Percentiles rank a stretch among this genome's conserved stretches.
phyloP scores from a whole-genome alignment of 139 green algal genomes.

The Coelastrella sp. region DNA sequence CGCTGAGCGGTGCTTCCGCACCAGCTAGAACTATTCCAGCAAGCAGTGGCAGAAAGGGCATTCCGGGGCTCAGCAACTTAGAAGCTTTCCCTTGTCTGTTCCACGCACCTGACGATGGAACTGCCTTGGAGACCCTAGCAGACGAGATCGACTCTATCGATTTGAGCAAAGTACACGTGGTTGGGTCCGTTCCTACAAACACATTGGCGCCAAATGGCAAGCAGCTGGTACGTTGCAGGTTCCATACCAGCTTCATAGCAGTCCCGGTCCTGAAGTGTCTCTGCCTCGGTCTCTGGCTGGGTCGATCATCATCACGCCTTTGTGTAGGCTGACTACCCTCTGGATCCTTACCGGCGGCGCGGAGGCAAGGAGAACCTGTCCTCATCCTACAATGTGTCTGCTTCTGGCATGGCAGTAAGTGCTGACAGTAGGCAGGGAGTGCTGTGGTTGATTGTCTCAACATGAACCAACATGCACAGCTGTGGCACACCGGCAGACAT shows the following conservation, averaged over 20 bases:
- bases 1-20: constrained; percentile 42
- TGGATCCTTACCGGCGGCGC: constrained; percentile 75
- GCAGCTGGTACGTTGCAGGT: constrained; percentile 44
- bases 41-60: neutral
- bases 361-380: constrained; percentile 71
- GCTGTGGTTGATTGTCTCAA: too few relatives aligned
- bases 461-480: too few relatives aligned
- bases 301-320: too few relatives aligned
- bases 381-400: constrained; percentile 26
- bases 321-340: constrained; percentile 81
- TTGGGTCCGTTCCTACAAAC: constrained; percentile 62
- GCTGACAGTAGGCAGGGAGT: too few relatives aligned
- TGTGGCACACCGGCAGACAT: too few relatives aligned
- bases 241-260: too few relatives aligned
- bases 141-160: constrained; percentile 35
- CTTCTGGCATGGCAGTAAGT: constrained; percentile 10
- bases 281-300: too few relatives aligned
- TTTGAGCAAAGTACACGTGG: constrained; percentile 46
- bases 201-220: constrained; percentile 54
- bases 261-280: too few relatives aligned
- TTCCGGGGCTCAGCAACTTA: constrained; percentile 11
- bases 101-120: constrained; percentile 44
- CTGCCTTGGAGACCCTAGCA: constrained; percentile 9
- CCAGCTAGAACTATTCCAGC: constrained; percentile 16
- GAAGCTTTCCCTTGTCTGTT: constrained; percentile 53